Percentiles rank a stretch among this genome's conserved stretches.
These are phyloP conservation scores for Fraxinus albicans DNA, from an alignment of 305 asterid genomes.

Conservation along the genomic window DNA sequence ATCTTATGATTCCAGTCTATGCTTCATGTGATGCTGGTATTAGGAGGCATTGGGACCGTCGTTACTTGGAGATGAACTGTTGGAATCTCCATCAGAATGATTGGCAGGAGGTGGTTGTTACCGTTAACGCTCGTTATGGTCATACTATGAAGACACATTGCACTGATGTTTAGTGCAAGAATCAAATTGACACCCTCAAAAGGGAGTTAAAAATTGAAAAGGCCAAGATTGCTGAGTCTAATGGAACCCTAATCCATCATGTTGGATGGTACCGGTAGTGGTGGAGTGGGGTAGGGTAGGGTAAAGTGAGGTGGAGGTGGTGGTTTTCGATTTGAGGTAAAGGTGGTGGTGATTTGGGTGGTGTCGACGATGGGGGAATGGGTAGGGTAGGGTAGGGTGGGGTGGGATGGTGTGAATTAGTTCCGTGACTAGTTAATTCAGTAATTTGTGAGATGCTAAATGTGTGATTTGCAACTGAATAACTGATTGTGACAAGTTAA, in stretches of 20 bases:
- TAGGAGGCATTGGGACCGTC: constrained; percentile 32
- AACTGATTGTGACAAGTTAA: neutral
- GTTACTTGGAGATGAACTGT: constrained; percentile 69
- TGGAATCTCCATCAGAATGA: constrained; percentile 91
- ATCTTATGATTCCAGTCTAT: no score
- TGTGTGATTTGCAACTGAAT: neutral
- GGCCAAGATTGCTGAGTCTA: constrained; percentile 41
- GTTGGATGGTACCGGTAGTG: neutral
- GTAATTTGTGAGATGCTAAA: neutral
- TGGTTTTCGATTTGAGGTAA: no score
- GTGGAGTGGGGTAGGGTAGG: no score
- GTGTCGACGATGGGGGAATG: no score
- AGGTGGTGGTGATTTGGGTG: no score
- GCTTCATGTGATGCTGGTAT: no score
- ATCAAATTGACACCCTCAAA: constrained; percentile 61
- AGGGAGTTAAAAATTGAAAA: constrained; percentile 63
- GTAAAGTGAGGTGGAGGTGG: no score
- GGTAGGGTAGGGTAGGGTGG: no score
- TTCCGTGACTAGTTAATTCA: no score
- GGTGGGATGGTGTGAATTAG: no score
- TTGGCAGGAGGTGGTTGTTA: constrained; percentile 85
- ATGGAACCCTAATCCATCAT: constrained; percentile 31
- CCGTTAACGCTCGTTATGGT: constrained; percentile 68
- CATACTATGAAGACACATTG: constrained; percentile 70
- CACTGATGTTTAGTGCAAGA: constrained; percentile 54